Evolutionary conservation across 306 rosid genomes (phyloP), one percentile per base, ranked within the genome.

Genomic region (Vachellia pachyceras): DNA sequence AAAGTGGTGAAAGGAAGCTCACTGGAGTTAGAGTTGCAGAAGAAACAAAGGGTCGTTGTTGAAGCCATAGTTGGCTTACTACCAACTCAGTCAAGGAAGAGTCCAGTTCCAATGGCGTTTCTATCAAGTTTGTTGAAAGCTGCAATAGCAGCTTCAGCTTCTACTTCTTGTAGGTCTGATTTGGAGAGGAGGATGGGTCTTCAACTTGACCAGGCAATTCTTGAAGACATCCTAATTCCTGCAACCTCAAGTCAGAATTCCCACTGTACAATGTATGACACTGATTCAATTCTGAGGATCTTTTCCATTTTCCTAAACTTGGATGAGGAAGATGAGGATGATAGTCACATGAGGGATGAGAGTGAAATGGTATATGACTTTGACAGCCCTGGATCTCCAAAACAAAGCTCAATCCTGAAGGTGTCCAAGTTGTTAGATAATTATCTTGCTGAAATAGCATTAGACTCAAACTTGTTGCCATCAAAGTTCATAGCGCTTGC

Each of bases 361-460:
- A 69, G 74, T 69, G 74, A 69, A 22, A 69, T 69, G 74, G 54
- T 69, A 5, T 69, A 69, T 69, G 74, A 69, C 74, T 69, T 69
- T 69, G 54, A 42, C 39, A 42, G 74, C 74, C 74, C 74, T 3
- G 74, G 55, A 69, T 69, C 74, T 23, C 74, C 74, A 23, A 69
- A 69, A 44, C 74, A 69, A 69, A 69, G 74, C 74, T 69, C 74
- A 22, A 69, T 69, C 12, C 74, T 42, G 13, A 69, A 69, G 54
- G 74, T 69, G 20, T 69, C 74, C n/a, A 69, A 69, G 74, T 69
- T 69, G 74, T 42, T 69, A 42, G 74, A 69, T 39, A 69, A 12
- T 69, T 69, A 69, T 41, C 74, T 69, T 69, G 55, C 74, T 20
- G 74, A 69, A 42, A 15, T 69, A 42, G 55, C 74, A 44, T 69